Base-by-base conservation (phyloP, 805 yeast genomes). In the Aciculoconidium aculeatum region DNA sequence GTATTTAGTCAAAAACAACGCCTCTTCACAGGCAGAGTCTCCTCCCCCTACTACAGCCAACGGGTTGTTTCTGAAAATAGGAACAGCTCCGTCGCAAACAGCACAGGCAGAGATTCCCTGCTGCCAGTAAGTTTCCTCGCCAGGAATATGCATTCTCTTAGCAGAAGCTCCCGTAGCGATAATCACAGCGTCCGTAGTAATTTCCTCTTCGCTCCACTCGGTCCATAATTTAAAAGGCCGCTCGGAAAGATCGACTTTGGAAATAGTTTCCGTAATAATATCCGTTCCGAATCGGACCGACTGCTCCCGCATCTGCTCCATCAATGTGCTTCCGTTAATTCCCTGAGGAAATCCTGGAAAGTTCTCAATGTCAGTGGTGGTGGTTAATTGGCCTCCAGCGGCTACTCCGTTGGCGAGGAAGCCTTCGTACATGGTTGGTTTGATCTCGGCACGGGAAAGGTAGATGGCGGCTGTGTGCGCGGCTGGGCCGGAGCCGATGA, bases 1-100 rank as follows among this genome's bases (percentile, higher is more conserved):
- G 63, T 92, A 92, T 62, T 92, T 92, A 49, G 99, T 92, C 58
- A 92, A 72, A 65, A 92, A 92, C 44, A 84, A 67, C 17, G 99
- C 98, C 68, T 92, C 99, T 68, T 92, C 99, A 62, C 97, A 94
- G 11, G 99, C 99, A 44, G 96, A 87, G 64, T 92, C 99, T 60
- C 99, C 99, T 45, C 99, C 99, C 37, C 99, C 99, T 45, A 92
- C 70, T 34, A 92, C 99, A 15, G 96, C 97, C 56, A 92, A 75
- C 21, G 98, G 97, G 65, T 87, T 83, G 72, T 92, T 83, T 72
- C 97, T 84, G 71, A 92, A 92, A 48, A 92, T 88, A 47, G 99
- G 99, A 28, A 92, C 94, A 18, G 99, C 99, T 63, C 99, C 99
- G 58, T 92, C 99, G 67, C 99, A 92, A 39, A 92, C 98, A 22